These are phyloP conservation scores for Mycena indigotica DNA, from an alignment of 768 basidiomycete species.

Conservation along the genomic window DNA sequence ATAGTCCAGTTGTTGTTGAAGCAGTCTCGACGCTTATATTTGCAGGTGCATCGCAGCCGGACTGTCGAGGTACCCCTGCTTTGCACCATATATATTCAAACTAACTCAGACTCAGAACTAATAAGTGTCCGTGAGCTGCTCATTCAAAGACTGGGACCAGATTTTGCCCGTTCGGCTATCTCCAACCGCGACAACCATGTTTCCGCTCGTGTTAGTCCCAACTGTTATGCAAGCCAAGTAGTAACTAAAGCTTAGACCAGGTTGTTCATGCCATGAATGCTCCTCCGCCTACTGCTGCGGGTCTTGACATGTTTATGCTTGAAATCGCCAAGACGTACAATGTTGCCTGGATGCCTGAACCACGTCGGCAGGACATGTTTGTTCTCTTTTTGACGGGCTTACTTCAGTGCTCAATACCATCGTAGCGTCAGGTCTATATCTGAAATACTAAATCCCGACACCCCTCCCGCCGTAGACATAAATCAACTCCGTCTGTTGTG, in stretches of 20 bases:
- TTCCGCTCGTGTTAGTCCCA: constrained; percentile 47
- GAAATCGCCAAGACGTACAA: constrained; percentile 54
- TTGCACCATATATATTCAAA: constrained; percentile 1
- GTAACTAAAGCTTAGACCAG: constrained; percentile 29
- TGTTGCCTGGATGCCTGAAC: constrained; percentile 65
- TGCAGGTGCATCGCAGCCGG: constrained; percentile 51
- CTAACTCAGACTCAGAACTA: constrained; percentile 50
- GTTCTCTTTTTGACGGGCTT: constrained; percentile 25
- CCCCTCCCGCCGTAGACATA: constrained; percentile 57
- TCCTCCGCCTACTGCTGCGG: constrained; percentile 56
- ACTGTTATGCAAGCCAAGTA: too few species aligned
- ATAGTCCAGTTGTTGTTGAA: constrained; percentile 58
- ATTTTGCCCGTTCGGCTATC: constrained; percentile 56
- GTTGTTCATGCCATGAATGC: constrained; percentile 55
- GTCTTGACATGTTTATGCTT: constrained; percentile 57
- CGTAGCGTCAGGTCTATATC: constrained; percentile 57
- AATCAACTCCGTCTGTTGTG: constrained; percentile 57
- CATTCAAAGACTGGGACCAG: constrained; percentile 55
- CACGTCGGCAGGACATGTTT: constrained; percentile 63
- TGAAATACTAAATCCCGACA: constrained; percentile 57
- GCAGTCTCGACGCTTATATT: constrained; percentile 71
- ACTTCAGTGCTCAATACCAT: constrained; percentile 5
- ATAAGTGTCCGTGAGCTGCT: constrained; percentile 55
- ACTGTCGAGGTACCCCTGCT: constrained; percentile 58
- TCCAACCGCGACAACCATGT: constrained; percentile 56